A percentile compares a stretch with the other conserved stretches of the same genome.
phyloP scores from a whole-genome alignment of 495 filamentous ascomycete species.

The Rhizodiscina lignyota region DNA sequence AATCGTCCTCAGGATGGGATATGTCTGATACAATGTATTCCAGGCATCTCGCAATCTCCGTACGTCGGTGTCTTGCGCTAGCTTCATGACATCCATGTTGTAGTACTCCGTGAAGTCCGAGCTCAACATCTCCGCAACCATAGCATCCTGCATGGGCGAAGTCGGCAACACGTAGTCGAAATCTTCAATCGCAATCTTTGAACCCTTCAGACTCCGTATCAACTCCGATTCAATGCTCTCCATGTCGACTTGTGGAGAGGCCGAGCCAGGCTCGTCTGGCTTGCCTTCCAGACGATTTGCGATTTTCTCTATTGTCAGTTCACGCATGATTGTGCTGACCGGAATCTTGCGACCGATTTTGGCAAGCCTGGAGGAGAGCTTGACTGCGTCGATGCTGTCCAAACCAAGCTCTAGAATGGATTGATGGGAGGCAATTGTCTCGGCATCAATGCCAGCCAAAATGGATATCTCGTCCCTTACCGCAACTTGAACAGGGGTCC shows the following conservation, averaged over 20 bases:
- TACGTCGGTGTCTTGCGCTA: conserved; percentile 32
- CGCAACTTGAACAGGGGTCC: too few species aligned
- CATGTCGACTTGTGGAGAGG: conserved; percentile 6
- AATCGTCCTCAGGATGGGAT: conserved; percentile 57
- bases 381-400: conserved; percentile 55
- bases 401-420: conserved; percentile 48
- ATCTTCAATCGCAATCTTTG: too few species aligned
- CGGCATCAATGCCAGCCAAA: conserved; percentile 34
- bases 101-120: conserved; percentile 57
- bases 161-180: conserved; percentile 41
- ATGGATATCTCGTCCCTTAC: conserved; percentile 41
- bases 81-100: conserved; percentile 54
- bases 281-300: conserved; percentile 6
- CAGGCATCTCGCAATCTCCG: conserved; percentile 40
- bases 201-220: conserved; percentile 15
- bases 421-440: conserved; percentile 32
- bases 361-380: conserved; percentile 48
- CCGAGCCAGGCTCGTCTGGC: background rate
- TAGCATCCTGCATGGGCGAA: conserved; percentile 67
- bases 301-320: conserved; percentile 45
- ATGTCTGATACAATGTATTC: conserved; percentile 33
- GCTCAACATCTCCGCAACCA: conserved; percentile 57
- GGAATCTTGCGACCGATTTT: conserved; percentile 38
- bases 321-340: conserved; percentile 51
- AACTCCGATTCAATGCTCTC: conserved; percentile 6